Base-by-base conservation (phyloP, 768 basidiomycete species). In the Boletus reticuloceps region DNA sequence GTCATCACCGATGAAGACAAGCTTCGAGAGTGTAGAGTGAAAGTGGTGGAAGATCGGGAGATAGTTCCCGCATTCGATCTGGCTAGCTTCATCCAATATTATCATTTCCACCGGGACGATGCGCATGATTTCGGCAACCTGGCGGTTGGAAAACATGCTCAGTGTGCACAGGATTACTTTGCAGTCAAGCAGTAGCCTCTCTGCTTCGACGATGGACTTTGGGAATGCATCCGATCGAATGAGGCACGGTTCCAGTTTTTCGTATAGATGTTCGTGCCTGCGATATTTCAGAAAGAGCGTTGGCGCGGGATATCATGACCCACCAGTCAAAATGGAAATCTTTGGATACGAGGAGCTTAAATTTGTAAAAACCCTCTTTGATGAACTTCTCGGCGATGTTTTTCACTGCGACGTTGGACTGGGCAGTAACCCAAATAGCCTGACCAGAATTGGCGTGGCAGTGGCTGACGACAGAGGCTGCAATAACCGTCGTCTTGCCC, bases 211-310 rank as follows among this genome's bases (percentile, higher is more conserved):
- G 3, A 22, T 8, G 27, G 61, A 39, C 2, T 27, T 53, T 3
- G 36, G 22, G 49, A 78, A 70, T 0, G 38, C 44, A 36, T 77
- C 74, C 1, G 76, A 71, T 22, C 70, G 65, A 40, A 82, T 75
- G 36, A 82, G 47, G 22, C 70, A 65, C 0, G 25, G 17, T 20
- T 67, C 58, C 14, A 80, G 59, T 17, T 66, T 43, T 25, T 64
- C 56, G 57, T 82, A 82, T 0, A 81, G 66, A 58, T 81, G 75
- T 50, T 82, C 81, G 29, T 82, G 80, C 80, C 80, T 80, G 40
- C 14, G 8, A 36, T 29, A 20, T 12, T 9, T 64, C 37, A 53
- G 37, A 38, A 29, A 37, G 41, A 8, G 25, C 14, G 19, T n/a
- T 39, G 17, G 10, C 7, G 7, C 10, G 11, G n/a, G 20, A 47